Percentiles rank a stretch among this genome's conserved stretches.
These are phyloP conservation scores for Fraxinus albicans DNA, from an alignment of 305 asterid species.

Conservation along the genomic window DNA sequence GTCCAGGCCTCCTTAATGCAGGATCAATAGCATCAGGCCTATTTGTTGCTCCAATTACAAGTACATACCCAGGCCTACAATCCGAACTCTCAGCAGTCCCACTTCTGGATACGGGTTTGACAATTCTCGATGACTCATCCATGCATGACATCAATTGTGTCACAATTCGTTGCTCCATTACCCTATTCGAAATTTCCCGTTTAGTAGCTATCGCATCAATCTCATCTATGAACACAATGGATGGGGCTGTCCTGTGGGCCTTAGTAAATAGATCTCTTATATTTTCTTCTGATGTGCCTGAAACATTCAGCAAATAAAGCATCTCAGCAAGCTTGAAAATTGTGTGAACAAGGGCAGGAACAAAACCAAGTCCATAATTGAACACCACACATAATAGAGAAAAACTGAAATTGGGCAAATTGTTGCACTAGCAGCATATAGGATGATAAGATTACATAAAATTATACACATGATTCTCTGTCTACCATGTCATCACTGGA, in stretches of 20 bases:
- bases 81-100: constrained; percentile 35
- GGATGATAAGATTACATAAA: not conserved
- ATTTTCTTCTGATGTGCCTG: constrained; percentile 94
- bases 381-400: not conserved
- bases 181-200: constrained; percentile 81
- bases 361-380: not conserved
- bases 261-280: constrained; percentile 75
- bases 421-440: not conserved
- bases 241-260: constrained; percentile 86
- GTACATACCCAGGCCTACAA: constrained; percentile 54
- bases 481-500: too few species aligned
- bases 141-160: constrained; percentile 86
- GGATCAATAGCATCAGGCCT: constrained; percentile 87
- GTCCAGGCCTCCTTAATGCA: constrained; percentile 89
- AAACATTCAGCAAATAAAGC: constrained; percentile 22
- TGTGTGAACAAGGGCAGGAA: not conserved
- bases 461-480: too few species aligned
- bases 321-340: not conserved
- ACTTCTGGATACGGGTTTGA: constrained; percentile 35
- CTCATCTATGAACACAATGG: constrained; percentile 91
- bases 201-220: constrained; percentile 91
- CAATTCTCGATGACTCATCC: constrained; percentile 61
- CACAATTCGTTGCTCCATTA: constrained; percentile 86
- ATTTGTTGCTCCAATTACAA: constrained; percentile 93
- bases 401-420: not conserved